These are phyloP conservation scores for Tetrahymena borealis DNA, from an alignment of 73 alveolate species.

Conservation along the genomic window DNA sequence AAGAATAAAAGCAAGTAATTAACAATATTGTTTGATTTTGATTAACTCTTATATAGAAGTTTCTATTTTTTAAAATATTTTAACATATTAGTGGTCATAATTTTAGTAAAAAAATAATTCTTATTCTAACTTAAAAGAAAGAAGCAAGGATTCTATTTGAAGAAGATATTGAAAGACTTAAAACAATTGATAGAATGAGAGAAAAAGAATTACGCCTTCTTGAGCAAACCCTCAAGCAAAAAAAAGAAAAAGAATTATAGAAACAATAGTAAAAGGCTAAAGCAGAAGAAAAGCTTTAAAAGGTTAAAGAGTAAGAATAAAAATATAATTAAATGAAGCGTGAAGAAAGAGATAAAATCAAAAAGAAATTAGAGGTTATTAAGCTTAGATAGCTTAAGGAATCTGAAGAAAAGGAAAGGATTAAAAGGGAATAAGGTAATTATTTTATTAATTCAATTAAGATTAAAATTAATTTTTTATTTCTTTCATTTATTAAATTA, in stretches of 20 bases:
- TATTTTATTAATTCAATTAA: too few species aligned
- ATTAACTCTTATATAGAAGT: too few species aligned
- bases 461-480: too few species aligned
- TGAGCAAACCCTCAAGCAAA: neutral
- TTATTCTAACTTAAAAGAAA: too few species aligned
- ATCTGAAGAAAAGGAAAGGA: neutral
- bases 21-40: too few species aligned
- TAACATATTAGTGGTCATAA: too few species aligned
- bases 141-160: neutral
- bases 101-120: too few species aligned
- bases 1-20: neutral
- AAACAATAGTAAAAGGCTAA: neutral
- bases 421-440: neutral
- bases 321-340: neutral
- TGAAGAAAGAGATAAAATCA: neutral
- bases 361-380: neutral
- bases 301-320: neutral
- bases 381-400: neutral
- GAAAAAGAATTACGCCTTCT: neutral
- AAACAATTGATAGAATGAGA: neutral
- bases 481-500: too few species aligned
- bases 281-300: neutral
- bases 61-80: too few species aligned
- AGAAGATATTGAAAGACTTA: neutral
- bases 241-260: neutral